Percentiles rank a stretch among this genome's conserved stretches.
These are phyloP conservation scores for Geotrichum phurueaensis DNA, from an alignment of 1,139 yeast genomes.

Conservation along the genomic window DNA sequence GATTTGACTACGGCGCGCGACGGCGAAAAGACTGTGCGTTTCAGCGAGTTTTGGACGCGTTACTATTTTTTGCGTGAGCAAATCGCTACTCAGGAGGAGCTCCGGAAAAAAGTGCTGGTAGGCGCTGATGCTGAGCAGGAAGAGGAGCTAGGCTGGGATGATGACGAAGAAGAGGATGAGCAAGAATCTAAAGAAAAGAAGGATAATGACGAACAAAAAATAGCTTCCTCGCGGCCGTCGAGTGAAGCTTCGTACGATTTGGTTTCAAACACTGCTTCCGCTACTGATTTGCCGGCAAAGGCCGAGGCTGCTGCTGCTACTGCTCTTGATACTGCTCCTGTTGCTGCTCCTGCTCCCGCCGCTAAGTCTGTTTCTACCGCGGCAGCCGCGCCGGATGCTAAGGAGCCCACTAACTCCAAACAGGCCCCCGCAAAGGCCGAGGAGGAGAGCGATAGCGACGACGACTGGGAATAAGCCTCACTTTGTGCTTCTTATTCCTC, in stretches of 20 bases:
- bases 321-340: conserved; percentile 9
- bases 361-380: neutral
- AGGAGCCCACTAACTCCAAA: neutral
- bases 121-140: conserved; percentile 38
- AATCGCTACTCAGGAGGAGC: conserved; percentile 57
- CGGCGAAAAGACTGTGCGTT: conserved; percentile 43
- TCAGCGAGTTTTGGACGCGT: conserved; percentile 66
- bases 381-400: too few species aligned
- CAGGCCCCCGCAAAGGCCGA: neutral
- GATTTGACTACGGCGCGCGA: conserved; percentile 50
- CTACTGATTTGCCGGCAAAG: conserved; percentile 28
- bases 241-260: conserved; percentile 41
- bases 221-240: conserved; percentile 32
- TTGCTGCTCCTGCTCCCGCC: neutral
- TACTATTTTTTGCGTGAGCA: conserved; percentile 55
- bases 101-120: conserved; percentile 56
- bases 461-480: conserved; percentile 14
- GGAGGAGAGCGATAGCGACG: conserved; percentile 12
- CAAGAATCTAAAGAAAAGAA: conserved; percentile 50
- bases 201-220: conserved; percentile 38
- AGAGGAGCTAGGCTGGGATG: conserved; percentile 54
- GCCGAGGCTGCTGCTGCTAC: conserved; percentile 17
- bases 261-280: conserved; percentile 37
- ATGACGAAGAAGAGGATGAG: conserved; percentile 54
- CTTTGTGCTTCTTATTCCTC: too few species aligned